Conservation (phyloP, 2,329 filamentous ascomycete species). For the Metarhizium anisopliae region DNA sequence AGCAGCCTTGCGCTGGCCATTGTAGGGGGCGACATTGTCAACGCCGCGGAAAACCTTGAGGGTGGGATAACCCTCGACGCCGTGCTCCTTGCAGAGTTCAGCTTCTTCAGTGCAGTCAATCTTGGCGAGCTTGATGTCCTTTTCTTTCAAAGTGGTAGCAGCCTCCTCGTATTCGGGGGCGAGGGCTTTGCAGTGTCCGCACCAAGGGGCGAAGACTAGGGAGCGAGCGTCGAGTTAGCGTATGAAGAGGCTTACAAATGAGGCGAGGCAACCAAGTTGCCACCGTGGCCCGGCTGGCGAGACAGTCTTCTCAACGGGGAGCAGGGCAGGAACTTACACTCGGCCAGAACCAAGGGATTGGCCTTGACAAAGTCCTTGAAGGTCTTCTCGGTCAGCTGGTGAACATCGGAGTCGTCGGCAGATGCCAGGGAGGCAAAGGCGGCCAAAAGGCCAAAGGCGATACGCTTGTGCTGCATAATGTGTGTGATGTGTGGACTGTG, state of each 20-base stretch:
- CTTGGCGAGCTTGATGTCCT: conserved; percentile 78
- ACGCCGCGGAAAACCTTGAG: conserved; percentile 96
- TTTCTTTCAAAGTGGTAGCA: conserved; percentile 76
- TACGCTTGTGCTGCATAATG: conserved; percentile 40
- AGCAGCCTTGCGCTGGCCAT: conserved; percentile 80
- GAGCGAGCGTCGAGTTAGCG: conserved; percentile 24
- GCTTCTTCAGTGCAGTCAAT: conserved; percentile 92
- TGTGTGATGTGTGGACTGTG: neutral
- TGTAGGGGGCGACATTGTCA: conserved; percentile 75
- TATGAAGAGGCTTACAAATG: neutral
- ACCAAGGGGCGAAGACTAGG: conserved; percentile 89
- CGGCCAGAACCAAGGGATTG: conserved; percentile 84
- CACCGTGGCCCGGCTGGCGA: neutral
- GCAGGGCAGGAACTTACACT: conserved; percentile 62
- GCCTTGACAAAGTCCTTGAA: conserved; percentile 80
- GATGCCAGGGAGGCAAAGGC: conserved; percentile 49
- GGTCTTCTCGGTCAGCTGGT: conserved; percentile 73
- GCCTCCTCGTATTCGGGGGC: conserved; percentile 87
- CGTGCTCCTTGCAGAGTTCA: conserved; percentile 81
- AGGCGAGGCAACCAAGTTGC: neutral
- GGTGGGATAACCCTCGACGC: conserved; percentile 96
- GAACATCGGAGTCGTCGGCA: conserved; percentile 64
- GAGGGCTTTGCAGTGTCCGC: conserved; percentile 97
- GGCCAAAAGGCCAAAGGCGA: conserved; percentile 45
- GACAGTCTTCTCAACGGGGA: neutral